A percentile compares a stretch with the other conserved stretches of the same genome.
Evolutionary conservation across 2,329 filamentous ascomycete genomes (phyloP).

Genomic region (Chrysoporthe puriensis): DNA sequence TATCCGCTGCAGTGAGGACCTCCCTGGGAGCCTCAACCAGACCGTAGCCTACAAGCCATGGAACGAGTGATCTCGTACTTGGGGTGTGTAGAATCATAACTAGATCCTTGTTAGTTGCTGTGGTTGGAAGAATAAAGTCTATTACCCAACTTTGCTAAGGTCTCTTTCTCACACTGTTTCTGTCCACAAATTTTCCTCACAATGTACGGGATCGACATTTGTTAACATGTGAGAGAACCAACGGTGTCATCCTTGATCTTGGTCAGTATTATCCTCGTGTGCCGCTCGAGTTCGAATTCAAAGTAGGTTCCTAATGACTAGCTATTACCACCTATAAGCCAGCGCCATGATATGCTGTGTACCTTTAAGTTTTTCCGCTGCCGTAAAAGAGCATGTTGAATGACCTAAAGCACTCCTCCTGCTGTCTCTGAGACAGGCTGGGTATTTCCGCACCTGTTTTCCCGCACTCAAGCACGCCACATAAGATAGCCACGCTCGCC

Average conservation of each 20-base stretch:
- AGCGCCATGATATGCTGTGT: not conserved
- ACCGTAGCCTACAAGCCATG: not conserved
- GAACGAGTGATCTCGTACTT: not conserved
- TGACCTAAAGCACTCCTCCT: slow-evolving; percentile 13
- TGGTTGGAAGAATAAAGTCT: not conserved
- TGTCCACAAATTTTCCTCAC: not conserved
- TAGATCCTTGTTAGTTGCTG: not conserved
- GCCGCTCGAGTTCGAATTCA: not conserved
- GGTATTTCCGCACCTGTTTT: slow-evolving; percentile 16
- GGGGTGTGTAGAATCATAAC: not conserved
- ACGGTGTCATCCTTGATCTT: not conserved
- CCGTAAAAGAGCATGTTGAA: slow-evolving; percentile 24
- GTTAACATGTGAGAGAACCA: not conserved
- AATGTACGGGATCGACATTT: not conserved
- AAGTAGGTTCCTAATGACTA: not conserved
- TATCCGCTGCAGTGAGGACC: not conserved
- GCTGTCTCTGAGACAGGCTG: not conserved
- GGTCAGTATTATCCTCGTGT: not conserved
- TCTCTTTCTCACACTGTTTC: not conserved
- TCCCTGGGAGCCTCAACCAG: not conserved
- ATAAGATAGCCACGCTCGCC: not conserved
- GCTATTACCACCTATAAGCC: not conserved
- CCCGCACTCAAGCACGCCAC: not conserved
- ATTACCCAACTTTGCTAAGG: not conserved
- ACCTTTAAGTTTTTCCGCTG: not conserved